Evolutionary conservation across 257 asterid genomes (phyloP).

Genomic region (Jasminum sambac): DNA sequence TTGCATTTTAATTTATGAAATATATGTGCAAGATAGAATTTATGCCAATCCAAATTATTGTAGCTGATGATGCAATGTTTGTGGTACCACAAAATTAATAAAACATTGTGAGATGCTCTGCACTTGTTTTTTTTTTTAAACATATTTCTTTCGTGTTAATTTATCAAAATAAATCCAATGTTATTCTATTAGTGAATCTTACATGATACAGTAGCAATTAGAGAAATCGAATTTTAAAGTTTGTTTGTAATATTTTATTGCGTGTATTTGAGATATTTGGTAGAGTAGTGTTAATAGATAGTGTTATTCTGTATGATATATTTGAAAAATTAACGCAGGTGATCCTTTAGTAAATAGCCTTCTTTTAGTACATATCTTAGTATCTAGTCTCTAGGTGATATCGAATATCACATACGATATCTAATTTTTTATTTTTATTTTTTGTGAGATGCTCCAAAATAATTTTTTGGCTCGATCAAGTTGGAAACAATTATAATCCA

Average conservation of each 20-base stretch:
- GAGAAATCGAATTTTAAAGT: not conserved
- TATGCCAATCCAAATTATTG: slow-evolving; percentile 31
- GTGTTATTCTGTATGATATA: too few species aligned
- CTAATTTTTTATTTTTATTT: too few species aligned
- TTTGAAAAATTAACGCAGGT: too few species aligned
- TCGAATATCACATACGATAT: not conserved
- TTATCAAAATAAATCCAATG: not conserved
- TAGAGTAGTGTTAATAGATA: too few species aligned
- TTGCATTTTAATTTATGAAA: slow-evolving; percentile 15
- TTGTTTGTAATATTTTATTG: not conserved
- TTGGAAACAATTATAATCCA: not conserved
- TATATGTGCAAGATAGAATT: slow-evolving; percentile 29
- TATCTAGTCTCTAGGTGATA: too few species aligned
- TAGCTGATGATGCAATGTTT: slow-evolving; percentile 33
- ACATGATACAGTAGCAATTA: not conserved
- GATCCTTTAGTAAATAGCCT: too few species aligned
- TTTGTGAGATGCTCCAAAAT: not conserved
- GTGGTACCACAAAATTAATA: slow-evolving; percentile 10
- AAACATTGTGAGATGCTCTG: slow-evolving; percentile 10
- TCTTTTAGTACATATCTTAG: too few species aligned
- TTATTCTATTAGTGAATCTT: slow-evolving; percentile 9
- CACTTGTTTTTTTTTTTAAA: slow-evolving; percentile 8
- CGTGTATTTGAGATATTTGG: not conserved
- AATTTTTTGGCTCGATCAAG: not conserved
- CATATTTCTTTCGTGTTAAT: not conserved